Evolutionary conservation across 768 basidiomycete genomes (phyloP).

Genomic region (Boletus huronensis): DNA sequence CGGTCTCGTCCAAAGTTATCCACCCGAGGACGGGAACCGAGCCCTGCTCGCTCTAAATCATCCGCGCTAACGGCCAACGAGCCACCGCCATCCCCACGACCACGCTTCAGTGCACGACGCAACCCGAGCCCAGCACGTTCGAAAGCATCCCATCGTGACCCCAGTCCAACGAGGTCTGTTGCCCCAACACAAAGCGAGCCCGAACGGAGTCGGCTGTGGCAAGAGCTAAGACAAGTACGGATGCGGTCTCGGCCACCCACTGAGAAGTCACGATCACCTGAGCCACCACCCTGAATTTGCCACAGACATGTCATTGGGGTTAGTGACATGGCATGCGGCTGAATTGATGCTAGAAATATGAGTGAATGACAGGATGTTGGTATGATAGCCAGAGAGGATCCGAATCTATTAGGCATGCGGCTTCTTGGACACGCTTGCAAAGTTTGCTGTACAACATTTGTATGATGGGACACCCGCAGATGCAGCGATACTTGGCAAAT

Average conservation of each 20-base stretch:
- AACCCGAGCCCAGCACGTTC: constrained; percentile 39
- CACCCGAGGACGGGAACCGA: constrained; percentile 28
- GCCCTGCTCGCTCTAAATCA: constrained; percentile 30
- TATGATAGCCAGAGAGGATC: constrained; percentile 5
- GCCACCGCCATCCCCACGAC: constrained; percentile 28
- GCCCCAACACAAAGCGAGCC: constrained; percentile 34
- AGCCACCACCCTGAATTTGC: constrained; percentile 34
- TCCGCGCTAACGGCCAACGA: constrained; percentile 23
- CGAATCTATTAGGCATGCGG: constrained; percentile 18
- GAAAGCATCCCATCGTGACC: constrained; percentile 25
- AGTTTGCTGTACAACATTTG: constrained; percentile 3
- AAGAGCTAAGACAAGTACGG: constrained; percentile 50
- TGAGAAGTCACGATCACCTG: constrained; percentile 38
- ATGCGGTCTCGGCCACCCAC: constrained; percentile 46
- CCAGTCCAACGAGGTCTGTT: constrained; percentile 28
- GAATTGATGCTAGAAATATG: constrained; percentile 6
- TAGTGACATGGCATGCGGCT: constrained; percentile 11
- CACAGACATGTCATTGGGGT: constrained; percentile 13
- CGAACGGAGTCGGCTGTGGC: constrained; percentile 49
- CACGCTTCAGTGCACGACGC: constrained; percentile 36
- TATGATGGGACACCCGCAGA: not conserved
- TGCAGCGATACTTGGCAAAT: constrained; percentile 13
- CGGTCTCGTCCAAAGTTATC: constrained; percentile 28
- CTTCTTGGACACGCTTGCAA: constrained; percentile 14
- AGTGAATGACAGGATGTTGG: constrained; percentile 10